A percentile compares a stretch with the other conserved stretches of the same genome.
Evolutionary conservation across 1,284 basidiomycete species (phyloP).

Genomic region (Moesziomyces parantarcticus): DNA sequence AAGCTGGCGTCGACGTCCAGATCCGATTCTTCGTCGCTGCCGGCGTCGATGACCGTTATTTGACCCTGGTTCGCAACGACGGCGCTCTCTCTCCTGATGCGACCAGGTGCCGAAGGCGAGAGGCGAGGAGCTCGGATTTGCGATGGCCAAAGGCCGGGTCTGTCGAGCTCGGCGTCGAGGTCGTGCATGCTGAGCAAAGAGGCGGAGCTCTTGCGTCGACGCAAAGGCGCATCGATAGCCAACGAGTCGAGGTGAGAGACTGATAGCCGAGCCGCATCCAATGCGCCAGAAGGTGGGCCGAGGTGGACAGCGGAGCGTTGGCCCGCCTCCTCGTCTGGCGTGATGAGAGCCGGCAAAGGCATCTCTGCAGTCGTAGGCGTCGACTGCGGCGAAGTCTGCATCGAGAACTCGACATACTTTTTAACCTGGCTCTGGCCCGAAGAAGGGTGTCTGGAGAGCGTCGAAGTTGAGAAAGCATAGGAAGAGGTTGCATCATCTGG

Average conservation of each 20-base stretch:
- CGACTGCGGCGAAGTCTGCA: conserved; percentile 71
- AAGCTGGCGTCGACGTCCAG: conserved; percentile 39
- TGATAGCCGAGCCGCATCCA: background rate
- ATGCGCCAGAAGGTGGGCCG: background rate
- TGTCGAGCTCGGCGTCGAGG: conserved; percentile 22
- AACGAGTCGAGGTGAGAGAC: conserved; percentile 67
- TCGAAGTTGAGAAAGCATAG: background rate
- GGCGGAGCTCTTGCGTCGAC: conserved; percentile 17
- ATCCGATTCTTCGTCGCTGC: conserved; percentile 47
- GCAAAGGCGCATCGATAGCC: conserved; percentile 67
- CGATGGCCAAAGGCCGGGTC: conserved; percentile 37
- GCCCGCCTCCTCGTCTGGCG: conserved; percentile 6
- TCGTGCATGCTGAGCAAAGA: conserved; percentile 19
- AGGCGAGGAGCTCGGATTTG: conserved; percentile 41
- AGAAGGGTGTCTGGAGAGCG: conserved; percentile 11
- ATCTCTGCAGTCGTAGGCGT: conserved; percentile 80
- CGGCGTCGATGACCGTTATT: background rate
- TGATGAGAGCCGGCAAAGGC: conserved; percentile 68
- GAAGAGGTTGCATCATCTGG: conserved; percentile 11
- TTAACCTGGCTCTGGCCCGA: conserved; percentile 13
- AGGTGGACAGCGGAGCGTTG: conserved; percentile 60
- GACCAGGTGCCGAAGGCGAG: conserved; percentile 11
- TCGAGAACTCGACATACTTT: conserved; percentile 43
- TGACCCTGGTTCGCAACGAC: background rate
- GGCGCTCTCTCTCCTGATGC: conserved; percentile 1